These are phyloP conservation scores for Coccomyxa subellipsoidea DNA, from an alignment of 163 green algal genomes.

Conservation along the genomic window DNA sequence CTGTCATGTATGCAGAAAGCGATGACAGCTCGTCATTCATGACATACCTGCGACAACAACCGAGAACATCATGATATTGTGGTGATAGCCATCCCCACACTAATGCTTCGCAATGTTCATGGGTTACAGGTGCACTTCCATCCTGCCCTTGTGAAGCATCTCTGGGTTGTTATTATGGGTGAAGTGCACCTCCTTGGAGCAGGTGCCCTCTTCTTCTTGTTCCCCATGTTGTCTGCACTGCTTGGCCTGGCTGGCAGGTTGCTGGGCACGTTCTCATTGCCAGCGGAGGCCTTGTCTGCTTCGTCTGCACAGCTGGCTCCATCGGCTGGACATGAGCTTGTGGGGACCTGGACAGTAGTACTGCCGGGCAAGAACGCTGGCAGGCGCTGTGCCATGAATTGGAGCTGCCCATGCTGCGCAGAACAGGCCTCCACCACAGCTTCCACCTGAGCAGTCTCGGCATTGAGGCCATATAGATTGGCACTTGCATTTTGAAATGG, in stretches of 20 bases:
- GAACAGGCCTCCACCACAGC: constrained; percentile 49
- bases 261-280: neutral
- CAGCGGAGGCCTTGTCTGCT: neutral
- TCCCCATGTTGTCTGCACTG: neutral
- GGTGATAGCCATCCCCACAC: too few relatives aligned
- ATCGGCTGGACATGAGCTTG: neutral
- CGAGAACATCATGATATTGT: too few relatives aligned
- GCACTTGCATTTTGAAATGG: too few relatives aligned
- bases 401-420: constrained; percentile 48
- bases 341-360: neutral
- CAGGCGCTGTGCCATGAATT: constrained; percentile 44
- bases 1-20: constrained; percentile 60
- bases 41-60: constrained; percentile 59
- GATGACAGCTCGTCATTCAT: constrained; percentile 48
- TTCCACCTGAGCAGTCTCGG: constrained; percentile 30
- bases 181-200: constrained; percentile 14
- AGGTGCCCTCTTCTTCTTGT: constrained; percentile 12
- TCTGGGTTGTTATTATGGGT: too few relatives aligned
- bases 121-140: too few relatives aligned
- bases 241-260: constrained; percentile 4
- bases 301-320: neutral
- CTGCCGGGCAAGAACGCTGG: constrained; percentile 40
- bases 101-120: too few relatives aligned
- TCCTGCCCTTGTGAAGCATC: too few relatives aligned
- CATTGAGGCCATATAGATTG: too few relatives aligned